These are phyloP conservation scores for Quercus cerris DNA, from an alignment of 306 rosid genomes.

Conservation along the genomic window DNA sequence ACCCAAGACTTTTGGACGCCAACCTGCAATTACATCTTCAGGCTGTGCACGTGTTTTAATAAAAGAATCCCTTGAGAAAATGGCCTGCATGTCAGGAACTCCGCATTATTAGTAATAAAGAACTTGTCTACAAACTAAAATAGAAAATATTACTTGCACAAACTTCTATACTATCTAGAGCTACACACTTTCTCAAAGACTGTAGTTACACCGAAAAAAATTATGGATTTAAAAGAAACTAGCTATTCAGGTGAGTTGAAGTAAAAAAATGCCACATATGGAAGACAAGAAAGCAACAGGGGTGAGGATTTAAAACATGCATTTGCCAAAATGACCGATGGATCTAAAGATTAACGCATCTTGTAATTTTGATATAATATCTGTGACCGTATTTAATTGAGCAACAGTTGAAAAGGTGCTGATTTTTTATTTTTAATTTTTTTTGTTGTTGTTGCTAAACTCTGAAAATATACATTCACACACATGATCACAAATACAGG, in stretches of 20 bases:
- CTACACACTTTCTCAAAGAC: neutral
- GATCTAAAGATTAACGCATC: too few relatives aligned
- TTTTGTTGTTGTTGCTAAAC: too few relatives aligned
- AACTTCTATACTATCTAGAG: too few relatives aligned
- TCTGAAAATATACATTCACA: too few relatives aligned
- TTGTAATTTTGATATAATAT: too few relatives aligned
- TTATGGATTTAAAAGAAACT: neutral
- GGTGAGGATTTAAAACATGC: neutral
- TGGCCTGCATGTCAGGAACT: slow-evolving; percentile 40
- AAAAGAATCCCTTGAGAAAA: slow-evolving; percentile 81
- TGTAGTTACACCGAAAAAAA: neutral
- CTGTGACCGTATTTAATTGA: too few relatives aligned
- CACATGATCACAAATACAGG: too few relatives aligned
- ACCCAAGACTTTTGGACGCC: slow-evolving; percentile 91
- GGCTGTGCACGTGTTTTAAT: slow-evolving; percentile 64
- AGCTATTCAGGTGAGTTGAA: neutral
- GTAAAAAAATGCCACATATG: neutral
- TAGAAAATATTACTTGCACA: neutral
- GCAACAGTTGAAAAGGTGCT: too few relatives aligned
- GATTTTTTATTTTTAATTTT: too few relatives aligned
- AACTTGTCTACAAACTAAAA: neutral
- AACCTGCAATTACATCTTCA: slow-evolving; percentile 86
- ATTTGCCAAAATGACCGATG: neutral
- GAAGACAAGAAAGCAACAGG: neutral
- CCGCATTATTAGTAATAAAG: slow-evolving; percentile 22